Base-by-base conservation (phyloP, 2,329 filamentous ascomycete species). In the Onygenales sp. region DNA sequence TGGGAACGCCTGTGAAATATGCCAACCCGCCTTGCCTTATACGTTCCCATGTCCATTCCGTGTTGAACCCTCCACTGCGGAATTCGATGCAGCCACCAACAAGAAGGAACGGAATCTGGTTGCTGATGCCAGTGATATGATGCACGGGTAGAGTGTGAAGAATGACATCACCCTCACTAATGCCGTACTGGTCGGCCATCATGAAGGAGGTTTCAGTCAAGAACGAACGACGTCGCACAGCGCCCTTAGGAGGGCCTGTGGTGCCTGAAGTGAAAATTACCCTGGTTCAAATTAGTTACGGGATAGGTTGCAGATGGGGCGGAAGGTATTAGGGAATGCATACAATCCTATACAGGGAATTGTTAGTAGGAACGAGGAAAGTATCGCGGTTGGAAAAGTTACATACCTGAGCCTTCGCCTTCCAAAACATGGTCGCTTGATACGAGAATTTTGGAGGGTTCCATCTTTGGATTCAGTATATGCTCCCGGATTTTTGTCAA, bases 1-100 rank as follows among this genome's bases (percentile, higher is more conserved):
- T 72, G 2, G 70, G 70, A n/a, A 73, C 70, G n/a, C 67, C 70
- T 3, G 65, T 67, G 62, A 72, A 73, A 54, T 70, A 62, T 1
- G 67, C 57, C 46, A 70, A 40, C 57, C 57, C 54, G 58, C 68
- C 68, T 51, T 52, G 59, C 55, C 56, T 53, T 65, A 66, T 72
- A 4, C 70, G 63, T 37, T 70, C 63, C 70, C 70, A 73, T 56
- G 67, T 69, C 68, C 70, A 57, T 59, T 64, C 37, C 49, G 62
- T 54, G 37, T 65, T 57, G 66, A 73, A 61, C 58, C 69, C 68
- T 8, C 70, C 70, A 42, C 69, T 69, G 54, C 68, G 67, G 62
- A 70, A 71, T 51, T 75, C 74, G 31, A 74, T 69, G 14, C 66
- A 75, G 47, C 52, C 73, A 63, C 59, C 62, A 68, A 46, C 66